These are phyloP conservation scores for Amauroascus niger DNA, from an alignment of 2,329 filamentous ascomycete species.

Conservation along the genomic window DNA sequence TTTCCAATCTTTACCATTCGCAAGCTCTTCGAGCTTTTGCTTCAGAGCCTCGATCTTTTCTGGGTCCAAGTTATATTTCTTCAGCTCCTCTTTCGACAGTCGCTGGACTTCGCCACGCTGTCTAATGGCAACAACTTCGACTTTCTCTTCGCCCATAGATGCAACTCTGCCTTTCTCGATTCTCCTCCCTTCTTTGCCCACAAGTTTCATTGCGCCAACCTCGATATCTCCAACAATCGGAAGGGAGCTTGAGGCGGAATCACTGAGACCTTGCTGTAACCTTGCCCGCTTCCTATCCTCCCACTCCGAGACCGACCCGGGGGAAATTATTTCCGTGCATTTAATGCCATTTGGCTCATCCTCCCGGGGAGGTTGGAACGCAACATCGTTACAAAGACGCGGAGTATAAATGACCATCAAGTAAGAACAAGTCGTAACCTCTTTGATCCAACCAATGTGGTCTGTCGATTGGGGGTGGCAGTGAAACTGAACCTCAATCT, in stretches of 20 bases:
- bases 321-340: conserved; percentile 60
- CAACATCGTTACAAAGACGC: conserved; percentile 74
- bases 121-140: conserved; percentile 44
- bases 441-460: conserved; percentile 85
- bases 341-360: conserved; percentile 65
- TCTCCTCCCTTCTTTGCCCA: conserved; percentile 47
- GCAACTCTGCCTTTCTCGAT: conserved; percentile 51
- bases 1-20: conserved; percentile 65
- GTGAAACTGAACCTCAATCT: conserved; percentile 69
- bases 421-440: conserved; percentile 82
- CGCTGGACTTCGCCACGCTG: conserved; percentile 54
- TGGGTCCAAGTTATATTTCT: conserved; percentile 56
- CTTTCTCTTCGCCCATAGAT: conserved; percentile 39
- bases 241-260: conserved; percentile 17
- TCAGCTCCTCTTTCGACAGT: conserved; percentile 57
- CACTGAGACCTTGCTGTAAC: conserved; percentile 26
- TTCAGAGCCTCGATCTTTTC: conserved; percentile 60
- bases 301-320: conserved; percentile 46
- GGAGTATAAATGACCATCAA: conserved; percentile 89
- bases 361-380: conserved; percentile 72
- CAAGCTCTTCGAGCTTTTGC: conserved; percentile 57
- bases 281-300: conserved; percentile 29
- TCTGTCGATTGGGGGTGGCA: conserved; percentile 68
- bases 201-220: conserved; percentile 48
- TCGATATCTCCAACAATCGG: conserved; percentile 49